These are phyloP conservation scores for Williopsis jadinii DNA, from an alignment of 1,139 yeast genomes.

Conservation along the genomic window DNA sequence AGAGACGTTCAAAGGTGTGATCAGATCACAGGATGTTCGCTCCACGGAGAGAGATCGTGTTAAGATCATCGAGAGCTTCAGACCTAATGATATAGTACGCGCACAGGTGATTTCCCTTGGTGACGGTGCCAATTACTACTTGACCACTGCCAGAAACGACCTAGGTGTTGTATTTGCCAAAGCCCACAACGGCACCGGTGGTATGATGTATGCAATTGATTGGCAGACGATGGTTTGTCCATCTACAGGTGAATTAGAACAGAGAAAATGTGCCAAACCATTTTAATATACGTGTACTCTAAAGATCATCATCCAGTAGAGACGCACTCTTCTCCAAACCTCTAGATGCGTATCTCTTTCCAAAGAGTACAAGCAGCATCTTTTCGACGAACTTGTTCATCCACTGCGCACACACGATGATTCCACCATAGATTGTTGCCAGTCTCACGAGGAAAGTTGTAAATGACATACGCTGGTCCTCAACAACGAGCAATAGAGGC, in stretches of 20 bases:
- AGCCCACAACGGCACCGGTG: constrained; percentile 63
- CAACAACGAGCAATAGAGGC: constrained; percentile 64
- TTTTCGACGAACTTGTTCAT: constrained; percentile 40
- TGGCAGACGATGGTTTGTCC: constrained; percentile 94
- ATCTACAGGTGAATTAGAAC: constrained; percentile 65
- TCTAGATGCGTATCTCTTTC: constrained; percentile 43
- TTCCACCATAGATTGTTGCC: constrained; percentile 70
- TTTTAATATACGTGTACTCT: constrained; percentile 25
- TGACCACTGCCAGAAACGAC: constrained; percentile 86
- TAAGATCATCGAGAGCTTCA: constrained; percentile 68
- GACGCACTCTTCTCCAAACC: constrained; percentile 43
- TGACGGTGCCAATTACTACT: constrained; percentile 85
- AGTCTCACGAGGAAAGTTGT: constrained; percentile 69
- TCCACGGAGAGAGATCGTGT: constrained; percentile 89
- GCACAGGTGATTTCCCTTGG: constrained; percentile 82
- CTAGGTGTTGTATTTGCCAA: constrained; percentile 90
- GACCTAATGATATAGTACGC: constrained; percentile 89
- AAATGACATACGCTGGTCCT: constrained; percentile 71
- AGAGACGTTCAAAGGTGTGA: constrained; percentile 86
- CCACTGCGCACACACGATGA: constrained; percentile 45
- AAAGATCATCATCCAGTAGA: constrained; percentile 17
- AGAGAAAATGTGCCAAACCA: constrained; percentile 91
- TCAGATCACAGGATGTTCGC: constrained; percentile 82
- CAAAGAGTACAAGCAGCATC: constrained; percentile 36
- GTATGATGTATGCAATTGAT: constrained; percentile 81